phyloP scores from a whole-genome alignment of 139 green algal genomes.

The Diplosphaera chodatii region DNA sequence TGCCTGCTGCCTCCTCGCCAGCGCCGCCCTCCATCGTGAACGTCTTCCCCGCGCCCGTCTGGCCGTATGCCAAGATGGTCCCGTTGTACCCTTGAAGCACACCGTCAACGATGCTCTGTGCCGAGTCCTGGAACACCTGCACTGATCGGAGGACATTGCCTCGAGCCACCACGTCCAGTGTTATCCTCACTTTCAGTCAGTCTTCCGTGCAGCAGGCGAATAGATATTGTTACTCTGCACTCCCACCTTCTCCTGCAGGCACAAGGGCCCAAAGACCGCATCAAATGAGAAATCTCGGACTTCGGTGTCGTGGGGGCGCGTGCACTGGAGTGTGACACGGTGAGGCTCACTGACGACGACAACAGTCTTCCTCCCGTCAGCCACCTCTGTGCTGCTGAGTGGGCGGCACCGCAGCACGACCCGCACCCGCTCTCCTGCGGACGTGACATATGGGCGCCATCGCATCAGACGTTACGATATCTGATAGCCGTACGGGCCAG shows the following conservation, averaged over 20 bases:
- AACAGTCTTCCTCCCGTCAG: background rate
- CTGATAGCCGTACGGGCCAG: too few relatives aligned
- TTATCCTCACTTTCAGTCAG: too few relatives aligned
- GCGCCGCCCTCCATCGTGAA: constrained; percentile 70
- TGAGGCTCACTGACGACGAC: background rate
- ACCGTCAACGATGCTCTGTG: constrained; percentile 63
- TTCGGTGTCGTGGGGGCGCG: constrained; percentile 2
- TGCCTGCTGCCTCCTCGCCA: constrained; percentile 42
- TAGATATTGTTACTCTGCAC: too few relatives aligned
- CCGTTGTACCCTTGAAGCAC: constrained; percentile 83
- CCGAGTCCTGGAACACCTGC: constrained; percentile 58
- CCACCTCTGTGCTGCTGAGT: background rate
- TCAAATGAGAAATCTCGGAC: constrained; percentile 76
- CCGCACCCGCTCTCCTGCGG: too few relatives aligned
- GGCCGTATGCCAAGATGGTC: constrained; percentile 59
- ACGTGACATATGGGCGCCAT: too few relatives aligned
- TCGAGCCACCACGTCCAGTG: too few relatives aligned
- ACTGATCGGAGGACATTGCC: too few relatives aligned
- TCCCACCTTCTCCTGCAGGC: constrained; percentile 40
- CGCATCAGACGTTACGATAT: too few relatives aligned
- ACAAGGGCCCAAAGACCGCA: constrained; percentile 57
- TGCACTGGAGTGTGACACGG: background rate
- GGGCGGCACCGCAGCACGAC: background rate
- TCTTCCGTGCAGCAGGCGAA: too few relatives aligned
- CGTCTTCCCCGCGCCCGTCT: constrained; percentile 45